phyloP scores from a whole-genome alignment of 2,329 filamentous ascomycete species.

The Xylariaceae sp. region DNA sequence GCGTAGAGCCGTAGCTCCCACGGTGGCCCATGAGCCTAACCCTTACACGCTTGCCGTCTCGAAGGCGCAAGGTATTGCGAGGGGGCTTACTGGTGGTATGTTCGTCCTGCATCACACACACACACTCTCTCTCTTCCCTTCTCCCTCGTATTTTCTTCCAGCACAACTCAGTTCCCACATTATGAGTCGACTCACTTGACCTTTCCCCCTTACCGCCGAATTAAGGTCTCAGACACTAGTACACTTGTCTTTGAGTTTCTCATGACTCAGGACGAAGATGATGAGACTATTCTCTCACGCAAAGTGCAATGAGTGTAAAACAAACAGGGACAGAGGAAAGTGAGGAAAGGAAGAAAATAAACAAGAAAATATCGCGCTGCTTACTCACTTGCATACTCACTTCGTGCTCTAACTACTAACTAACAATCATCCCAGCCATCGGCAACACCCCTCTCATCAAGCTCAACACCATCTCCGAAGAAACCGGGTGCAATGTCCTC shows the following conservation, averaged over 20 bases:
- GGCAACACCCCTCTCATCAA: conserved; percentile 95
- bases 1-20: conserved; percentile 37
- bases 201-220: neutral
- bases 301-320: neutral
- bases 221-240: neutral
- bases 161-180: neutral
- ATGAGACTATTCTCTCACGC: neutral
- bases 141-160: neutral
- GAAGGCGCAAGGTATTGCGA: conserved; percentile 70
- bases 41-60: conserved; percentile 67
- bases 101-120: neutral
- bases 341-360: neutral
- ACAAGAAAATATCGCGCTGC: neutral
- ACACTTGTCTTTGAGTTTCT: neutral
- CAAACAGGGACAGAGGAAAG: no score
- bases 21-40: conserved; percentile 37
- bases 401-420: neutral
- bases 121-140: neutral
- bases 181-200: neutral
- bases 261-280: neutral
- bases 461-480: conserved; percentile 77
- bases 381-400: neutral
- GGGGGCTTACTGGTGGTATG: conserved; percentile 76
- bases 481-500: conserved; percentile 89
- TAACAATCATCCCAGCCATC: conserved; percentile 58